These are phyloP conservation scores for Chenopodium suecicum DNA, from an alignment of 148 eudicot species.

Conservation along the genomic window DNA sequence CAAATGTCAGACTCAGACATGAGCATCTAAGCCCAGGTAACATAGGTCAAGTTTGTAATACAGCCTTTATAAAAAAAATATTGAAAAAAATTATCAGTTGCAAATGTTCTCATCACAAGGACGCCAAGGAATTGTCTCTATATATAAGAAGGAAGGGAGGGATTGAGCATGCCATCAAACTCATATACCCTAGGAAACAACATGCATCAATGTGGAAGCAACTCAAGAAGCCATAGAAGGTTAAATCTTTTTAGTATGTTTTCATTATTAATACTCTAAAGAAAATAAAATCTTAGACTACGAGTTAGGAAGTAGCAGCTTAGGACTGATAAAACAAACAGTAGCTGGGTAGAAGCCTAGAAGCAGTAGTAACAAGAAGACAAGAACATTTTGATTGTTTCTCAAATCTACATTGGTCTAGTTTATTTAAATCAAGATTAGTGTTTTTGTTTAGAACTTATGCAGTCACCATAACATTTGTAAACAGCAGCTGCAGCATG, in stretches of 20 bases:
- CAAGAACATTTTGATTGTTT: background rate
- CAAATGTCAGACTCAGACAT: too few species aligned
- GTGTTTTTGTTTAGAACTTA: background rate
- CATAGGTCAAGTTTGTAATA: too few species aligned
- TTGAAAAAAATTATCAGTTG: too few species aligned
- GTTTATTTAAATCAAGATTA: background rate
- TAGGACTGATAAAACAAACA: background rate
- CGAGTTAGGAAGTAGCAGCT: background rate
- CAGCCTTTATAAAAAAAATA: too few species aligned
- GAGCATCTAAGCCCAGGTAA: too few species aligned
- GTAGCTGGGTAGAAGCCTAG: background rate
- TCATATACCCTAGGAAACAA: background rate
- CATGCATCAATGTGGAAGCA: background rate
- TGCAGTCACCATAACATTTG: background rate
- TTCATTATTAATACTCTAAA: background rate
- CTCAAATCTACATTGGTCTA: background rate
- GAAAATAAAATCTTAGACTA: background rate
- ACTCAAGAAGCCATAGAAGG: background rate
- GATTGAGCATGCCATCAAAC: background rate
- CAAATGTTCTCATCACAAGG: background rate
- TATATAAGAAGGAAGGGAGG: background rate
- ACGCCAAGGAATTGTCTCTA: too few species aligned
- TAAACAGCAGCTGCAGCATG: background rate
- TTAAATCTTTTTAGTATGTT: background rate
- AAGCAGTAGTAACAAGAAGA: background rate